These are phyloP conservation scores for Tolypocladium ovalisporum DNA, from an alignment of 2,329 filamentous ascomycete species.

Conservation along the genomic window DNA sequence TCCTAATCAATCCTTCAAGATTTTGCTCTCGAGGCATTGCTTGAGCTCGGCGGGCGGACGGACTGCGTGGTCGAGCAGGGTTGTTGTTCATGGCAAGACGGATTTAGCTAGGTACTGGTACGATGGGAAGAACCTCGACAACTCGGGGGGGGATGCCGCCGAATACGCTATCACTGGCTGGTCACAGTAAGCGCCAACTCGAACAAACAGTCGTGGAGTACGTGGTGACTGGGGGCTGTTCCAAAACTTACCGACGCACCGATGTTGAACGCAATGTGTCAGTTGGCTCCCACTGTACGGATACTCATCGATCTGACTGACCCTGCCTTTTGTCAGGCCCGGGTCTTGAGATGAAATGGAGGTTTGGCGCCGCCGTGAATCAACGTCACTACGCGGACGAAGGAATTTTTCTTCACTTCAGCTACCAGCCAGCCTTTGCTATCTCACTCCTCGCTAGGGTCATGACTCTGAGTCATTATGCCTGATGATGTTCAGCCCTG, in stretches of 20 bases:
- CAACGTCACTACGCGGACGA: not conserved
- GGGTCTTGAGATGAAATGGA: not conserved
- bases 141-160: constrained; percentile 84
- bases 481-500: not conserved
- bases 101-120: constrained; percentile 81
- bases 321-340: not conserved
- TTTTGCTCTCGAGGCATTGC: not conserved
- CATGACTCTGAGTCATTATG: not conserved
- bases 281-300: not conserved
- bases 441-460: not conserved
- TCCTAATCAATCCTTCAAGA: not conserved
- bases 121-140: constrained; percentile 77
- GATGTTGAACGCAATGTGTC: not conserved
- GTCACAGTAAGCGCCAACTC: constrained; percentile 21
- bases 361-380: not conserved
- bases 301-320: not conserved
- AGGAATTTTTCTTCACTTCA: not conserved
- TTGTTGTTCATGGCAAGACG: constrained; percentile 55
- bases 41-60: constrained; percentile 60
- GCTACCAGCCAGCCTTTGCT: not conserved
- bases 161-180: constrained; percentile 61
- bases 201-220: constrained; percentile 13
- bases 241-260: not conserved
- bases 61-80: constrained; percentile 80
- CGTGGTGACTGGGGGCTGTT: constrained; percentile 6